Evolutionary conservation across 345 rosid genomes (phyloP), one percentile per base, ranked within the genome.

Genomic region (Tarenaya hassleriana): DNA sequence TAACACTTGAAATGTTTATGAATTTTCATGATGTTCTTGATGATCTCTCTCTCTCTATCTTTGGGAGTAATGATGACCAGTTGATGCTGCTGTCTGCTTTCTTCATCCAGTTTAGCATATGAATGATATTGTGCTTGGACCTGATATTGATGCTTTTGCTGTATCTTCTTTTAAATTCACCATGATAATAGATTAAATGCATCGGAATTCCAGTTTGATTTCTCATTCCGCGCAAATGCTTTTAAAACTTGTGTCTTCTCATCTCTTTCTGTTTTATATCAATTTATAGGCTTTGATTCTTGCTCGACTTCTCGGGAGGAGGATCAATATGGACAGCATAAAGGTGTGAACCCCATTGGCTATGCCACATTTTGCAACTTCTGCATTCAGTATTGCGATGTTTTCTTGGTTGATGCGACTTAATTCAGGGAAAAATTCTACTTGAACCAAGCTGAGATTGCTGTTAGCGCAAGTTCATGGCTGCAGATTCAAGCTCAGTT

Each of bases 281-380:
- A 34, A n/a, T n/a, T 52, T 44, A 58, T 75, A 90, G 98, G 92
- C 81, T 16, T 76, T 91, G 76, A 91, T 87, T 64, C 92, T 91
- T 64, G 87, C 96, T 71, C 85, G 98, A 41, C 73, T 84, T 56
- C 95, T 91, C 49, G 92, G 98, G 47, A 77, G 68, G 52, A 68
- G 76, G 52, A 75, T 90, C 56, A 51, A 43, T 44, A 67, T 90
- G 83, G 83, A 79, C 44, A 70, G 67, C 78, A 79, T 91, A 56
- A 72, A 81, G 81, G 95, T 87, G 15, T 34, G 73, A 21, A 57
- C 18, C 8, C 8, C 17, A 62, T 27, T 57, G 32, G n/a, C 34
- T 44, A 6, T 47, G 31, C 47, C 16, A 34, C 39, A 32, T 52
- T 13, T 66, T 39, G 12, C 7, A 38, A 31, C 34, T 41, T 24